These are phyloP conservation scores for Marchantia polymorpha DNA, from an alignment of 225 moss, liverwort and hornwort genomes.

Conservation along the genomic window DNA sequence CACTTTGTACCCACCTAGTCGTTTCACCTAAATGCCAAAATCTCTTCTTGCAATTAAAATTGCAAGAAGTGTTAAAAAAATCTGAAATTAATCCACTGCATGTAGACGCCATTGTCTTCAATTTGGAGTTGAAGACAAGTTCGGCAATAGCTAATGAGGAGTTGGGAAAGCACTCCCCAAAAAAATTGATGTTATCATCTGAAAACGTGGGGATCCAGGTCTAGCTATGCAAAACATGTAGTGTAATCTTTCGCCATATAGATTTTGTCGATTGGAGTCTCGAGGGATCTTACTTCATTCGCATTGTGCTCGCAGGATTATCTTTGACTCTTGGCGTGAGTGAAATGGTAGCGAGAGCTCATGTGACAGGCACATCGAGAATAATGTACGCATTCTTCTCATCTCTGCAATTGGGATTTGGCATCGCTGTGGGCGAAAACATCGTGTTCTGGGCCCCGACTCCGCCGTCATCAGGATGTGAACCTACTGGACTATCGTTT, in stretches of 20 bases:
- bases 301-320: constrained; percentile 47
- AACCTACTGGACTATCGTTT: constrained; percentile 28
- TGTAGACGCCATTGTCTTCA: no score
- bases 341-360: constrained; percentile 89
- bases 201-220: not conserved
- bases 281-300: not conserved
- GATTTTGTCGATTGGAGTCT: not conserved
- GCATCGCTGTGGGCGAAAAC: constrained; percentile 77
- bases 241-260: no score
- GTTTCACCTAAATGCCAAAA: no score
- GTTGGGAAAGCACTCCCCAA: no score
- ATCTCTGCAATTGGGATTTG: constrained; percentile 86
- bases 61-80: not conserved
- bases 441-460: constrained; percentile 63
- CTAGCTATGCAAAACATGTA: not conserved
- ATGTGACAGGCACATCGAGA: constrained; percentile 72
- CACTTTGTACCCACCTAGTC: no score
- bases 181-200: no score
- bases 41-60: no score
- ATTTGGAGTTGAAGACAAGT: no score
- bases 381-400: constrained; percentile 80
- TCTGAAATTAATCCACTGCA: not conserved
- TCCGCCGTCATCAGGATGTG: constrained; percentile 36
- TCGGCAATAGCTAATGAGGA: no score
- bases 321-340: constrained; percentile 79